phyloP scores from a whole-genome alignment of 805 yeast species.

The Cyberlindnera subsufficiens region DNA sequence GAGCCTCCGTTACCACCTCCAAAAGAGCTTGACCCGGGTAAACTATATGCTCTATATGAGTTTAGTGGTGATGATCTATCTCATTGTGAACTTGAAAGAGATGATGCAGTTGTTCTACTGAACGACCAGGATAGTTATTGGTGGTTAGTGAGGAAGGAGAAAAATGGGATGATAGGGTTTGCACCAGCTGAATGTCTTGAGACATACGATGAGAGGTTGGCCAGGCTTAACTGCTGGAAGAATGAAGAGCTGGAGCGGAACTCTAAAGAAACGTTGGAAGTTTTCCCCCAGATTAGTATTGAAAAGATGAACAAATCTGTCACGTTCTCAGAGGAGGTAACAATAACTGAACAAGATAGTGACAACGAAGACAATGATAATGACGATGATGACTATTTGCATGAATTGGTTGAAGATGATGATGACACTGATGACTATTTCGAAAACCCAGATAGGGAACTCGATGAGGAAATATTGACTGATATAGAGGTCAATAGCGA shows the following conservation, averaged over 20 bases:
- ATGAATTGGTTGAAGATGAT: slow-evolving; percentile 4
- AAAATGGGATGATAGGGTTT: slow-evolving; percentile 76
- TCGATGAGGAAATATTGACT: slow-evolving; percentile 7
- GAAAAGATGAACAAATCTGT: slow-evolving; percentile 16
- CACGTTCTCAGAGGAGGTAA: slow-evolving; percentile 14
- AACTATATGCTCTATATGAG: slow-evolving; percentile 80
- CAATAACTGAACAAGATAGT: slow-evolving; percentile 11
- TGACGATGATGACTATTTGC: slow-evolving; percentile 1
- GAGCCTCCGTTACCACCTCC: slow-evolving; percentile 53
- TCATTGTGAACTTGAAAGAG: slow-evolving; percentile 73
- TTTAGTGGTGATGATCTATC: slow-evolving; percentile 91
- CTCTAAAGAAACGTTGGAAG: slow-evolving; percentile 10
- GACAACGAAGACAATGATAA: slow-evolving; percentile 7
- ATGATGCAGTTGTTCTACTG: slow-evolving; percentile 75
- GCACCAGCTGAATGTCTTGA: slow-evolving; percentile 96
- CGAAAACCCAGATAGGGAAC: slow-evolving; percentile 4
- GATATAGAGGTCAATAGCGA: slow-evolving; percentile 16
- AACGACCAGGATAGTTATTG: slow-evolving; percentile 92
- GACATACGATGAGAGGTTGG: slow-evolving; percentile 85
- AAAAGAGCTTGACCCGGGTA: slow-evolving; percentile 72
- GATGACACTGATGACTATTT: slow-evolving; percentile 11
- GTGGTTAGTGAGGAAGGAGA: slow-evolving; percentile 76
- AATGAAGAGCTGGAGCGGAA: slow-evolving; percentile 54
- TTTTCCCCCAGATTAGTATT: background rate
- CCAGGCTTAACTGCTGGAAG: slow-evolving; percentile 86